Base-by-base conservation (phyloP, 176 grass and related monocot genomes). In the Ensete ventricosum region DNA sequence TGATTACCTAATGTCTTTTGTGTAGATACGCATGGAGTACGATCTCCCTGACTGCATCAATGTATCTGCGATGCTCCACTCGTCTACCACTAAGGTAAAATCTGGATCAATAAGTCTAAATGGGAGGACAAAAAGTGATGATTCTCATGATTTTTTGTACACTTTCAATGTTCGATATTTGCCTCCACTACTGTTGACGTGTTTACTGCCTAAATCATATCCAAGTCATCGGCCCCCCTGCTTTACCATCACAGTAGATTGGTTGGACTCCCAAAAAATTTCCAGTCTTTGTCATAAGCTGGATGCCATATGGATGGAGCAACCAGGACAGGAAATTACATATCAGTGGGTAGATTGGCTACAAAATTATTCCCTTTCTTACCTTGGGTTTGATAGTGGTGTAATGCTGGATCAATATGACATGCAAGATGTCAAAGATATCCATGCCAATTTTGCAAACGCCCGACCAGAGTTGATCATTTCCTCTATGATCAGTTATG, bases 401-500 rank as follows among this genome's bases (percentile, higher is more conserved):
- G 73, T 92, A 75, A 62, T 86, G 78, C 74, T 92, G 84, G 72
- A 79, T 80, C 75, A 49, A 69, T 55, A 54, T 67, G 24, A 76
- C 75, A 63, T 69, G 73, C 64, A 55, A 82, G 76, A 83, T 67
- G 22, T 26, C 10, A 43, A 14, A 60, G 74, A 89, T 82, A 78
- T 71, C 49, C 81, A 84, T 76, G 82, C 86, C 50, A 76, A 78
- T 82, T 43, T 79, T 52, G 73, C 73, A 71, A 67, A 58, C 76
- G 68, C 29, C 75, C 14, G 55, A 62, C 86, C 84, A 20, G 90
- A 89, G 81, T 63, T 77, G 57, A 67, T 82, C 72, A 92, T 92
- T 89, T 84, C 90, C n/a, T 86, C 79, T 67, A 80, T 92, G 74
- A 92, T 84, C 53, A 86, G 79, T 82, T 89, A 80, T 59, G 84